phyloP scores from a whole-genome alignment of 164 flowering plant species.

The Macadamia tetraphylla region DNA sequence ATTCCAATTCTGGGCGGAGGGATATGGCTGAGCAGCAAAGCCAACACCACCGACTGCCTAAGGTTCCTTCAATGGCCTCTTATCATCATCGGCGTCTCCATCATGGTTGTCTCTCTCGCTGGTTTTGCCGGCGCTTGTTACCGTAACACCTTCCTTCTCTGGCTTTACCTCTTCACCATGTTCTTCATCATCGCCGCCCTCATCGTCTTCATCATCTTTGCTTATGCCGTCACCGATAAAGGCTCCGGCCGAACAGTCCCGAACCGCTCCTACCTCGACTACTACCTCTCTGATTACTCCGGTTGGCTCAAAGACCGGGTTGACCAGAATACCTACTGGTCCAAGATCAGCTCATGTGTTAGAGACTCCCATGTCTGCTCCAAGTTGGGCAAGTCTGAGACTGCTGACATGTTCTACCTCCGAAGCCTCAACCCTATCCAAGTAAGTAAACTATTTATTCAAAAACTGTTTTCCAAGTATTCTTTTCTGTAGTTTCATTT shows the following conservation, averaged over 20 bases:
- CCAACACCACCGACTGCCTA: constrained; percentile 66
- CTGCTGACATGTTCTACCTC: constrained; percentile 51
- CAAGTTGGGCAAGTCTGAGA: constrained; percentile 49
- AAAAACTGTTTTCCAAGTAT: too few species aligned
- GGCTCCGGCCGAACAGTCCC: constrained; percentile 57
- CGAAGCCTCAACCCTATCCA: constrained; percentile 17
- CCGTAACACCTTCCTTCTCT: constrained; percentile 64
- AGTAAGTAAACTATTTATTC: too few species aligned
- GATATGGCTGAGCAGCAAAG: constrained; percentile 82
- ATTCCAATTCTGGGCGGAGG: constrained; percentile 84
- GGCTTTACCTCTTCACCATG: constrained; percentile 74
- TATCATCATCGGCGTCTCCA: constrained; percentile 62
- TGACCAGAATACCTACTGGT: constrained; percentile 46
- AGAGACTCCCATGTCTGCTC: constrained; percentile 63
- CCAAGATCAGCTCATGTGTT: constrained; percentile 65
- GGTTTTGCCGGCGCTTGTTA: constrained; percentile 96
- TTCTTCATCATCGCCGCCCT: constrained; percentile 67
- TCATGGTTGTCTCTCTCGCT: constrained; percentile 80
- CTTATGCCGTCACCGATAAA: constrained; percentile 71
- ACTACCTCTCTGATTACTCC: constrained; percentile 61
- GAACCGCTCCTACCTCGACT: constrained; percentile 58
- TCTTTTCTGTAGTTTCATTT: too few species aligned
- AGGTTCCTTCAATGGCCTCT: constrained; percentile 88
- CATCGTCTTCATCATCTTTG: constrained; percentile 71
- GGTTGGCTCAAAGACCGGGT: constrained; percentile 88